phyloP scores from a whole-genome alignment of 192 early-diverging fungal genomes.

The Entomortierella chlamydospora region DNA sequence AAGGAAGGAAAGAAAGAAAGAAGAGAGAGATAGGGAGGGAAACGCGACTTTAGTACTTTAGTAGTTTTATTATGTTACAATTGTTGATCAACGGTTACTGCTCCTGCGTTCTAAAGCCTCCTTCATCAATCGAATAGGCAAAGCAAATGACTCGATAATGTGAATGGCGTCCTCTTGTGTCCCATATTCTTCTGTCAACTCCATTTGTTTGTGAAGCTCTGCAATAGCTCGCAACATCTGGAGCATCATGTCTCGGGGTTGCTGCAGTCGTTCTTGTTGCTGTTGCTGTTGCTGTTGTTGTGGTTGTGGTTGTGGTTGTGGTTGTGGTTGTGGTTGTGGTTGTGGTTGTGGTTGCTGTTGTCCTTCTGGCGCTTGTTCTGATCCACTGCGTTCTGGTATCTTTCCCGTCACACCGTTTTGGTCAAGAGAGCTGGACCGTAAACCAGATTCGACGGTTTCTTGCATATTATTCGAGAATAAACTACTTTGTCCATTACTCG shows the following conservation, averaged over 20 bases:
- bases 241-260: conserved; percentile 44
- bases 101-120: conserved; percentile 44
- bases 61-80: neutral
- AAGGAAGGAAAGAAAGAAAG: too few species aligned
- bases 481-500: neutral
- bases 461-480: neutral
- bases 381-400: neutral
- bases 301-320: neutral
- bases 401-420: neutral
- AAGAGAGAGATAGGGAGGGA: too few species aligned
- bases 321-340: conserved; percentile 6
- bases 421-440: neutral
- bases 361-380: neutral
- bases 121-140: conserved; percentile 44
- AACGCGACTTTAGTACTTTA: too few species aligned
- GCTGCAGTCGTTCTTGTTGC: neutral
- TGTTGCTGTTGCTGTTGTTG: too few species aligned
- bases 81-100: conserved; percentile 1
- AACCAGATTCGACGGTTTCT: neutral
- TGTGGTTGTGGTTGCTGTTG: conserved; percentile 4
- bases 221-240: conserved; percentile 37
- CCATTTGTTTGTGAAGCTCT: conserved; percentile 46
- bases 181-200: conserved; percentile 29
- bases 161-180: conserved; percentile 47
- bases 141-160: conserved; percentile 45